Conservation (phyloP, 257 asterid species). For the Asclepias syriaca region DNA sequence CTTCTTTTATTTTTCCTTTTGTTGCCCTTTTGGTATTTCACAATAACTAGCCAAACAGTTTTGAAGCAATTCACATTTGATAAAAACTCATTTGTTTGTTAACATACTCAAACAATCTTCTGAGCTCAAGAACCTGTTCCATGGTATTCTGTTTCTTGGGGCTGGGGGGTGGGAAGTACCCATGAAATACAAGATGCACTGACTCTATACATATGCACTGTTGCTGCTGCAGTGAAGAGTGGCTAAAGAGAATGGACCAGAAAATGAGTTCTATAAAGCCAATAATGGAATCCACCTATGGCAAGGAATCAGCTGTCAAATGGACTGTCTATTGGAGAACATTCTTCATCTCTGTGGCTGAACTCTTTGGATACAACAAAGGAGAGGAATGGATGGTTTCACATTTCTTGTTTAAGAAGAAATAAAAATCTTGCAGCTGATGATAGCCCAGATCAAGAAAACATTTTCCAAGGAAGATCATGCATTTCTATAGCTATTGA, state of each 20-base stretch:
- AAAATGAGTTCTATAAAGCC: slow-evolving; percentile 46
- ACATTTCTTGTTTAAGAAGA: slow-evolving; percentile 76
- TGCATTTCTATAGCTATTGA: no score
- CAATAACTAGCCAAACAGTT: no score
- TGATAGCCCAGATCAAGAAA: background rate
- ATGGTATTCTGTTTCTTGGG: no score
- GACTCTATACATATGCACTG: background rate
- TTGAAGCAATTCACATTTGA: no score
- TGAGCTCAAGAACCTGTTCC: no score
- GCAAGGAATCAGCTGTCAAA: slow-evolving; percentile 75
- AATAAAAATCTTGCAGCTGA: background rate
- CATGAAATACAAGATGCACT: background rate
- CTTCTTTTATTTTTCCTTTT: background rate
- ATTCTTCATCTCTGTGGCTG: slow-evolving; percentile 84
- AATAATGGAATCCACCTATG: slow-evolving; percentile 87
- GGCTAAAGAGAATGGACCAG: slow-evolving; percentile 84
- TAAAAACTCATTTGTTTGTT: no score
- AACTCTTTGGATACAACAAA: slow-evolving; percentile 60
- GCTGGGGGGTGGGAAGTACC: no score
- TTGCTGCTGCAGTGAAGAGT: slow-evolving; percentile 69
- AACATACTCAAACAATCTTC: no score
- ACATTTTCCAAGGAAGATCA: background rate
- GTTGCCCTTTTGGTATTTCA: background rate
- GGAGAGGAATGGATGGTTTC: slow-evolving; percentile 98
- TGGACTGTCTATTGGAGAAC: slow-evolving; percentile 97